These are phyloP conservation scores for Fomitopsis betulina DNA, from an alignment of 1,284 basidiomycete genomes.

Conservation along the genomic window DNA sequence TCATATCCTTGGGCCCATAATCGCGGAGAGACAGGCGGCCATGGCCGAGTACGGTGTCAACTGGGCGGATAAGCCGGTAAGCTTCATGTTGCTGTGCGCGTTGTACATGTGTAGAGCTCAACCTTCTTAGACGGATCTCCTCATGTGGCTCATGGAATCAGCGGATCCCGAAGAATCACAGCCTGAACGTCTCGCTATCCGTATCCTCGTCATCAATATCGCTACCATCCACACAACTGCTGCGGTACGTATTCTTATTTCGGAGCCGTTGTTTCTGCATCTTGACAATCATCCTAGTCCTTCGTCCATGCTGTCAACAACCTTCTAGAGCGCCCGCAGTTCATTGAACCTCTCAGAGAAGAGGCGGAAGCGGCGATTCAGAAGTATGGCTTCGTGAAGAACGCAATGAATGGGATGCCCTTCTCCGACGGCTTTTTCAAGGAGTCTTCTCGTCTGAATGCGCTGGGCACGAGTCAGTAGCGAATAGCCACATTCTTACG, in stretches of 20 bases:
- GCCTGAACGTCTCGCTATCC: constrained; percentile 8
- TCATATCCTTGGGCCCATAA: constrained; percentile 3
- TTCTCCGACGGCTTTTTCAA: constrained; percentile 14
- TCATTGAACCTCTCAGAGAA: constrained; percentile 7
- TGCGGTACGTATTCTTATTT: constrained; percentile 1
- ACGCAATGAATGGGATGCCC: constrained; percentile 5
- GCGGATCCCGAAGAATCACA: constrained; percentile 9
- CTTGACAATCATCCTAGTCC: constrained; percentile 1
- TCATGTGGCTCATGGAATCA: constrained; percentile 13
- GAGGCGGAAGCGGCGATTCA: constrained; percentile 6
- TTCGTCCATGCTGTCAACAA: constrained; percentile 11
- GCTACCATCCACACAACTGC: constrained; percentile 14
- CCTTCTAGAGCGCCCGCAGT: constrained; percentile 5
- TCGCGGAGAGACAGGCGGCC: constrained; percentile 4
- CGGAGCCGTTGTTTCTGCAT: background rate
- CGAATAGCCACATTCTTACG: background rate
- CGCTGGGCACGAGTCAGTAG: constrained; percentile 3
- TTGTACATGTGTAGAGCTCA: background rate
- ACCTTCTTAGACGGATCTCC: constrained; percentile 3
- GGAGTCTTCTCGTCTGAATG: constrained; percentile 12
- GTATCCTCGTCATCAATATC: constrained; percentile 13
- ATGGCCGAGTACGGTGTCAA: constrained; percentile 10
- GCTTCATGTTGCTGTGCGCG: background rate
- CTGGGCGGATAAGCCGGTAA: constrained; percentile 13
- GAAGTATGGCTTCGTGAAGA: constrained; percentile 9